Base-by-base conservation (phyloP, 176 grass and related monocot species). In the Olyra latifolia region DNA sequence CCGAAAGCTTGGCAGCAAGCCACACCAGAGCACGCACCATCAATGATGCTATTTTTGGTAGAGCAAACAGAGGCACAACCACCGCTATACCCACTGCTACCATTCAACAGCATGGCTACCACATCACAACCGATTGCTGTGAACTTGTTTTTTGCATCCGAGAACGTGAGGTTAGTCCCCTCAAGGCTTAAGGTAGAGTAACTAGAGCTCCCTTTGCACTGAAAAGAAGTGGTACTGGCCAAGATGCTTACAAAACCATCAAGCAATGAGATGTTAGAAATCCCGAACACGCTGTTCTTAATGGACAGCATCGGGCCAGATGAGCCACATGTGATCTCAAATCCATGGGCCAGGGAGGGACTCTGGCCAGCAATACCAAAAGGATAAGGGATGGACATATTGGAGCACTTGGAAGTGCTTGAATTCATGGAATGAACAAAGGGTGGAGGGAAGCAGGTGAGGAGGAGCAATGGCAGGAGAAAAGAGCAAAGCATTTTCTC, bases 81-180 rank as follows among this genome's bases (percentile, higher is more conserved):
- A 38, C 83, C 80, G 3, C 10, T 78, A 40, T 82, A 68, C 10
- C 40, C 57, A 1, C 42, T 30, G 14, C 62, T 78, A 9, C 53
- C 52, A 75, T 71, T 71, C 66, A 25, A 9, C 54, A 91, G 55
- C 28, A 78, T 68, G 55, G 82, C 85, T 63, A 88, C 69, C 78
- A 80, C 42, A 38, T 88, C 76, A 75, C 91, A 94, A 11, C 91
- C 88, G 38, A 94, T 28, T 16, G 55, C 88, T 20, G 69, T 91
- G 66, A 90, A 91, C 70, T 83, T 91, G 78, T 94, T 94, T 50
- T 48, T 85, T 52, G 85, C 44, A 11, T 90, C 45, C 20, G 87
- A 93, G 84, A 86, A 91, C 41, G 85, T 88, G 69, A 87, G 90
- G 12, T 80, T 80, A 20, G 88, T 91, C 48, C 69, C 85, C 15